phyloP scores from a whole-genome alignment of 2,329 filamentous ascomycete genomes.

The Talaromyces sp. region DNA sequence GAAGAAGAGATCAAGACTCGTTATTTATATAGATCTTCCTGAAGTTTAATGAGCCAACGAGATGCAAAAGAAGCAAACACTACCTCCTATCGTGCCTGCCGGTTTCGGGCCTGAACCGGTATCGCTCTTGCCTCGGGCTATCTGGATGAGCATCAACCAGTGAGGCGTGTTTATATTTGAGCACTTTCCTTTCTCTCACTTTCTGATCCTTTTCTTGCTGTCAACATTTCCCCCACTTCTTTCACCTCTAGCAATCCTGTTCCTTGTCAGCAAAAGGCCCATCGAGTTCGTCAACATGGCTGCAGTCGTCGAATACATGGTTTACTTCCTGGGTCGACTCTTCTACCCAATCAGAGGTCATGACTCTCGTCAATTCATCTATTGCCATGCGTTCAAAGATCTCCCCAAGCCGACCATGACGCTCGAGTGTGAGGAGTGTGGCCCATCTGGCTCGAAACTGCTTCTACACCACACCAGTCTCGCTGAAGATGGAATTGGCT shows the following conservation, averaged over 20 bases:
- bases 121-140: constrained; percentile 1
- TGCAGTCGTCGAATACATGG: constrained; percentile 20
- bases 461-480: constrained; percentile 26
- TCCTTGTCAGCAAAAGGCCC: background rate
- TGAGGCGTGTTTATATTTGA: background rate
- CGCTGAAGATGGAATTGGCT: constrained; percentile 24
- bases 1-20: too few relatives aligned
- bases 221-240: background rate
- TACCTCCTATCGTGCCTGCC: constrained; percentile 8
- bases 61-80: background rate
- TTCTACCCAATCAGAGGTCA: constrained; percentile 30
- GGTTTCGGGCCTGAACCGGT: constrained; percentile 27
- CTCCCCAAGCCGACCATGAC: constrained; percentile 27
- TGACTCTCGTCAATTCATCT: constrained; percentile 27
- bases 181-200: background rate
- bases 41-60: too few relatives aligned
- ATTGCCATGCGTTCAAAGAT: constrained; percentile 25
- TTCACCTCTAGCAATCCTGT: background rate
- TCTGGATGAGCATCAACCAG: too few relatives aligned
- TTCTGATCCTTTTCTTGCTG: background rate
- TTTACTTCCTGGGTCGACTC: constrained; percentile 23
- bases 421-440: constrained; percentile 27
- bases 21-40: too few relatives aligned
- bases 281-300: background rate
- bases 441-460: constrained; percentile 26